Evolutionary conservation across 1,284 basidiomycete species (phyloP), one percentile per base, ranked within the genome.

Genomic region (Tranzscheliella williamsii): DNA sequence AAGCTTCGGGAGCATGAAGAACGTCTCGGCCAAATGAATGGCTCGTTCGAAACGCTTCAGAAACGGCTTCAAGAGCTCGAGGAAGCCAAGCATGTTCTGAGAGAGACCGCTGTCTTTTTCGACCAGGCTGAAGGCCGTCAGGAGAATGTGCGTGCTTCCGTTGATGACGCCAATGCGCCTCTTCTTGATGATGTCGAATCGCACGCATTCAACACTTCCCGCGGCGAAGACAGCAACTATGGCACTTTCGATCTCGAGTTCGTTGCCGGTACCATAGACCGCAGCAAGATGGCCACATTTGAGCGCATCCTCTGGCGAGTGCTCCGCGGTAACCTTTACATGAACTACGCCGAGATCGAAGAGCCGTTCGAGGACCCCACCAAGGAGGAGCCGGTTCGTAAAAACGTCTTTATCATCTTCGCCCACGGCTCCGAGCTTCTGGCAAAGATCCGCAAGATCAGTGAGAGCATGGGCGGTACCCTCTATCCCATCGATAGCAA

Each of bases 371-470:
- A 92, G 50, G 89, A 97, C 74, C 87, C 91, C 13, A 83, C 82
- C 33, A 88, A 87, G 2, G 79, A 76, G 18, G 70, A 74, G 42
- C 69, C 74, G 18, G 66, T 76, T 18, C 67, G 56, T 55, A 99
- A 98, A 84, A 93, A 97, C 69, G 95, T 98, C 33, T 99, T 99
- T 82, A 95, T 99, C 81, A 97, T 99, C 79, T 99, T 99, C 75
- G 95, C 94, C 0, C 95, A 99, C 72, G 95, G 95, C 26, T 86
- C 91, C 38, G 87, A 89, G 32, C 83, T 98, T 17, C 85, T 98
- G 23, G 85, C 89, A 69, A 99, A 98, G 84, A 97, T 99, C 76
- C 90, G 94, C 77, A 97, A 94, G 79, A 91, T 99, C 56, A 89
- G 92, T 35, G 95, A 97, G 80, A 93, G 90, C 24, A 96, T 98